These are phyloP conservation scores for Phoma sp. DNA, from an alignment of 2,329 filamentous ascomycete species.

Conservation along the genomic window DNA sequence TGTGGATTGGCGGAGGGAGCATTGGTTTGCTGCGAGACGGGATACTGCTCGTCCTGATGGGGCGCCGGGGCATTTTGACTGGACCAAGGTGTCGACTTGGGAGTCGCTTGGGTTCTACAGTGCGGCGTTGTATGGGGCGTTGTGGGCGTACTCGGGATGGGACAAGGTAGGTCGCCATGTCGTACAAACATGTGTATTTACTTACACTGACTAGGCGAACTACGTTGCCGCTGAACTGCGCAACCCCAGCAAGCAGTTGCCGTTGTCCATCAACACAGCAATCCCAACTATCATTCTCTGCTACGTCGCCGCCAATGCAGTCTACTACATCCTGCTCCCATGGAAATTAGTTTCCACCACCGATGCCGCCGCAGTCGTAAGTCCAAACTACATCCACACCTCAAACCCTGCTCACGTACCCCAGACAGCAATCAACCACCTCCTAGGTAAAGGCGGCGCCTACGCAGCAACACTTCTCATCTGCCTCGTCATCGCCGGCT, in stretches of 20 bases:
- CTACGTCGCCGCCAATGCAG: conserved; percentile 67
- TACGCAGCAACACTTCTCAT: conserved; percentile 65
- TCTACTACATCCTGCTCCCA: conserved; percentile 69
- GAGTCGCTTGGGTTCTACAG: conserved; percentile 68
- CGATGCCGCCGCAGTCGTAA: conserved; percentile 69
- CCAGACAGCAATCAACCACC: conserved; percentile 53
- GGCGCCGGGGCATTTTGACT: conserved; percentile 35
- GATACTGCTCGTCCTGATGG: conserved; percentile 41
- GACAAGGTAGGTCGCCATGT: conserved; percentile 38
- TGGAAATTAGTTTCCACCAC: conserved; percentile 67
- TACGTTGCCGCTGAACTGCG: conserved; percentile 49
- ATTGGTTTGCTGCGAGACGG: conserved; percentile 41
- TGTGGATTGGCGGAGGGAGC: conserved; percentile 42
- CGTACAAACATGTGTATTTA: conserved; percentile 19
- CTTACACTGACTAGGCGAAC: conserved; percentile 37
- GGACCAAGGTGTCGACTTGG: conserved; percentile 58
- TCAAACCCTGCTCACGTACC: neutral
- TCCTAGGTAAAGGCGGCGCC: conserved; percentile 58
- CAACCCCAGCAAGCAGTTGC: conserved; percentile 55
- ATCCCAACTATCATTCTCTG: conserved; percentile 67
- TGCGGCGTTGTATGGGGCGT: conserved; percentile 58
- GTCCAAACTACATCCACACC: no score
- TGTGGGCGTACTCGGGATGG: conserved; percentile 49
- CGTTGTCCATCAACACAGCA: conserved; percentile 68
- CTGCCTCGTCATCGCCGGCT: conserved; percentile 68